Evolutionary conservation across 2,329 filamentous ascomycete genomes (phyloP).

Genomic region (Colletotrichum theobromicola): DNA sequence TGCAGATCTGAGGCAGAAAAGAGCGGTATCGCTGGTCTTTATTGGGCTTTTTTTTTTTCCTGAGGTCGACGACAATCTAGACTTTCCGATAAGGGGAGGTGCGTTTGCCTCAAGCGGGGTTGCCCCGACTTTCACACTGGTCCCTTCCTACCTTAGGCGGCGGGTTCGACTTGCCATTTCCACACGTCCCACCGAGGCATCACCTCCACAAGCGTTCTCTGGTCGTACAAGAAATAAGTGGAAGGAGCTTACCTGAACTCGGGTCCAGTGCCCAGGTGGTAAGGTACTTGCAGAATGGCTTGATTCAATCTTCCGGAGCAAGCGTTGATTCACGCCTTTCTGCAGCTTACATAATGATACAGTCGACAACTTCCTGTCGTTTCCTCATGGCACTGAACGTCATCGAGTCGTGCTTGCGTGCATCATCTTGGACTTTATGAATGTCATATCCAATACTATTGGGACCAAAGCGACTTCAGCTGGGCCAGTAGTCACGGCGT

Average conservation of each 20-base stretch:
- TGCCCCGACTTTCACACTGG: constrained; percentile 2
- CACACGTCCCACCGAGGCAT: not conserved
- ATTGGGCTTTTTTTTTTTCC: not conserved
- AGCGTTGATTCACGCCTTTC: not conserved
- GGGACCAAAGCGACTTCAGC: not conserved
- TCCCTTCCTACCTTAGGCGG: not conserved
- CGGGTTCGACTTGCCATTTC: not conserved
- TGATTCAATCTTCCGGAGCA: too few relatives aligned
- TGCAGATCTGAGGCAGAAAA: not conserved
- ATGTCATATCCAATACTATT: not conserved
- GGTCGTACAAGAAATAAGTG: not conserved
- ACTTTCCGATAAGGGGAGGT: constrained; percentile 20
- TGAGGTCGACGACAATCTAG: constrained; percentile 20
- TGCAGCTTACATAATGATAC: not conserved
- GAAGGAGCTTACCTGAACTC: not conserved
- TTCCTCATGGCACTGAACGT: not conserved
- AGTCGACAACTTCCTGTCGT: not conserved
- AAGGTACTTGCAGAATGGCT: too few relatives aligned
- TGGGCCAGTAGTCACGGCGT: not conserved
- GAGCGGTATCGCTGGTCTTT: constrained; percentile 12
- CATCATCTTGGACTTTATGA: not conserved
- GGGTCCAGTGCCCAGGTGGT: not conserved
- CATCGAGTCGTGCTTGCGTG: not conserved
- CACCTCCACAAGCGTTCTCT: too few relatives aligned
- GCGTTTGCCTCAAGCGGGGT: constrained; percentile 21